Evolutionary conservation across 1,139 yeast genomes (phyloP).

Genomic region (Meyerozyma athensensis): DNA sequence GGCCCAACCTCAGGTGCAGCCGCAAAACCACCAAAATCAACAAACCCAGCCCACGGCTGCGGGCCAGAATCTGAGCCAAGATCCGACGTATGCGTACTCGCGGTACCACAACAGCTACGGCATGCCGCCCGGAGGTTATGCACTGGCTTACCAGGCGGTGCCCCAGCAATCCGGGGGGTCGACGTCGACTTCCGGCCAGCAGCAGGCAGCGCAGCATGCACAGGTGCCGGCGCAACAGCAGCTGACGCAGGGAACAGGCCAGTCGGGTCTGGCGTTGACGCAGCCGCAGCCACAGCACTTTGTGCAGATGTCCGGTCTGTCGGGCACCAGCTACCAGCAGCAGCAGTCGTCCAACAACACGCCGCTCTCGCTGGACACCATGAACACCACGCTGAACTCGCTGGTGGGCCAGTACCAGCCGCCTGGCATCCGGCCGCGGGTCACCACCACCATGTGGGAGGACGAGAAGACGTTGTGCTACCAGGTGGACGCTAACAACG

Average conservation of each 20-base stretch:
- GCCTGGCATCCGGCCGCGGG: constrained; percentile 34
- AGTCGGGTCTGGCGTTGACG: constrained; percentile 5
- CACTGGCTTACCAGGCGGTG: constrained; percentile 3
- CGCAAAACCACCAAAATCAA: constrained; percentile 9
- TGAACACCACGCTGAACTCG: constrained; percentile 21
- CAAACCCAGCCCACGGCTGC: constrained; percentile 6
- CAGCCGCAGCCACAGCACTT: constrained; percentile 8
- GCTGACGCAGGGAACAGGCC: constrained; percentile 4
- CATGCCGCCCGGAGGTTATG: constrained; percentile 2
- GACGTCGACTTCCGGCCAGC: too few species aligned
- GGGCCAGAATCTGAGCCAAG: constrained; percentile 2
- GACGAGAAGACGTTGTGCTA: constrained; percentile 45
- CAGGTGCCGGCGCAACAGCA: not conserved
- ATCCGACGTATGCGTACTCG: not conserved
- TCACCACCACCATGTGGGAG: constrained; percentile 47
- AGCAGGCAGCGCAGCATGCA: not conserved
- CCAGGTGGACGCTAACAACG: constrained; percentile 44
- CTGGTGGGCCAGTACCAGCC: constrained; percentile 48
- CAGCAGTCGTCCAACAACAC: constrained; percentile 8
- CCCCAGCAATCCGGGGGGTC: constrained; percentile 1
- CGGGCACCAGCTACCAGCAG: not conserved
- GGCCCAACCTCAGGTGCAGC: constrained; percentile 11
- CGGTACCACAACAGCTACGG: constrained; percentile 3
- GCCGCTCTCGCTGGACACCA: constrained; percentile 13
- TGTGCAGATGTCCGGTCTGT: not conserved